Conservation (phyloP, 2,329 filamentous ascomycete genomes). For the Mycogone perniciosa region DNA sequence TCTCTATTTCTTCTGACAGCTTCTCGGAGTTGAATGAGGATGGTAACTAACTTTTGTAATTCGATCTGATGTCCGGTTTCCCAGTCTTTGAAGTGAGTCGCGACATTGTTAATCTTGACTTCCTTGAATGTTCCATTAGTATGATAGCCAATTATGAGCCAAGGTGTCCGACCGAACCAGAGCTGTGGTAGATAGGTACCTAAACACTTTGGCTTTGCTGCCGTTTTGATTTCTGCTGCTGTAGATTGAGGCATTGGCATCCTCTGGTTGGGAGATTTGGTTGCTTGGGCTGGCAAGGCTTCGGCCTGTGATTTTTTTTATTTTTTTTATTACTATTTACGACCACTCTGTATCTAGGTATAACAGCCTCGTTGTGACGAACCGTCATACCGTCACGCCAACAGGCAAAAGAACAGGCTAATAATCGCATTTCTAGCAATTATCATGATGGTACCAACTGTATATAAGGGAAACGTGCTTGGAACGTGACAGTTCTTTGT, state of each 20-base stretch:
- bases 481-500: too few species aligned
- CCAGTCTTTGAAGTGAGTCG: conserved; percentile 4
- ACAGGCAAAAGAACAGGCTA: too few species aligned
- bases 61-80: conserved; percentile 9
- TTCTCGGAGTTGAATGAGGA: conserved; percentile 7
- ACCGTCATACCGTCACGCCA: too few species aligned
- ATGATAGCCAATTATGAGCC: conserved; percentile 19
- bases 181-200: conserved; percentile 17
- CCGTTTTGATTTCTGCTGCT: conserved; percentile 20
- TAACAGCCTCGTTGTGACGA: too few species aligned
- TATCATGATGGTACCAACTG: too few species aligned
- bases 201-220: background rate
- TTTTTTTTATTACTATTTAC: too few species aligned
- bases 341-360: too few species aligned
- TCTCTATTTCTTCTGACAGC: background rate
- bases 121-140: conserved; percentile 13
- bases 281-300: too few species aligned
- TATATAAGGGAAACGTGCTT: too few species aligned
- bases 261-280: too few species aligned
- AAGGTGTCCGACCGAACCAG: conserved; percentile 24
- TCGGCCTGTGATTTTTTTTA: too few species aligned
- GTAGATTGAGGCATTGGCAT: conserved; percentile 13
- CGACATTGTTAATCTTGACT: conserved; percentile 6
- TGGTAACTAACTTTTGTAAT: conserved; percentile 4
- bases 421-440: too few species aligned